Evolutionary conservation across 352 stramenopile species (phyloP), one percentile per base, ranked within the genome.

Genomic region (Globisporangium heterothallicum): DNA sequence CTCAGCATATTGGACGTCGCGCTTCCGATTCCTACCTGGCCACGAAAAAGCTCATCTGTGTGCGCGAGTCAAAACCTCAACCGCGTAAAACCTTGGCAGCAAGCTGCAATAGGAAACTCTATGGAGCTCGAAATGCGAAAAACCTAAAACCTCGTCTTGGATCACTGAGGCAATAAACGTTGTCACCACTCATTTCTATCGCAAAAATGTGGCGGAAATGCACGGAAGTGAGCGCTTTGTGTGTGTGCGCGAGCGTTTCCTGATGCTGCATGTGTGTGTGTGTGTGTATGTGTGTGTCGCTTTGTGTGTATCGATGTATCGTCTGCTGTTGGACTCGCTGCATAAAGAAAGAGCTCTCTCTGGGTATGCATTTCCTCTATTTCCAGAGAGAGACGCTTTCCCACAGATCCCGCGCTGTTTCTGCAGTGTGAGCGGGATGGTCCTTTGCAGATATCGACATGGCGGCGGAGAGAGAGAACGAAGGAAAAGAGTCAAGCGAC

Each of bases 381-480:
- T 18, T 26, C 45, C 53, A 40, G 34, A 35, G 53, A 10, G 32
- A 53, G 53, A 34, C 29, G 24, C 43, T 27, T 48, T 25, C 8
- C 34, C 24, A 8, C 16, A 35, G 36, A 26, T 35, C 6, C 41
- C 19, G 18, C 46, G 18, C 29, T 43, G 13, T 53, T 53, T 18
- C 26, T 19, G 21, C 24, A 34, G 12, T 30, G 2, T 22, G 29
- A 29, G 52, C 26, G 48, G 13, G 53, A 13, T 18, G 35, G 53
- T 48, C 53, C 53, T 40, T 40, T 59, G 53, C 53, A 59, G 53
- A 59, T 52, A 59, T 38, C 14, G 40, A 53, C 35, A 42, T 25
- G 43, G 18, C 42, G 42, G 24, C 19, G 13, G 22, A 32, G 18
- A 9, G 18, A 27, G 42, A 44, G 36, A 32, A 22, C 24, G 42